Conservation (phyloP, 176 grass and related monocot genomes). For the Alopecurus myosuroides region DNA sequence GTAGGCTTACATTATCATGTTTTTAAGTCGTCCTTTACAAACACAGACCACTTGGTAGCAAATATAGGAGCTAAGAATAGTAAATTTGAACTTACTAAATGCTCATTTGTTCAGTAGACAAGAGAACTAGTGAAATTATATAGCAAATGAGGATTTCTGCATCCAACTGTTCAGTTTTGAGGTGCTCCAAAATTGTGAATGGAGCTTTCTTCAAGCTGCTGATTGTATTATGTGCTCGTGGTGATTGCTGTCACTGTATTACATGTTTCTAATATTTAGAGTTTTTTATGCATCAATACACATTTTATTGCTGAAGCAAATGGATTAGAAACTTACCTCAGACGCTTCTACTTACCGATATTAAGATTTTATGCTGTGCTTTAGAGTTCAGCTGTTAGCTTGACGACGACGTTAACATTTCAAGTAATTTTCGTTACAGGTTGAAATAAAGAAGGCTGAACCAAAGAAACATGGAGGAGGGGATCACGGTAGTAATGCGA, state of each 20-base stretch:
- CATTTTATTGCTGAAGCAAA: background rate
- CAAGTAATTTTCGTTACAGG: constrained; percentile 39
- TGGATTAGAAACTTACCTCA: background rate
- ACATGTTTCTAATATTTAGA: background rate
- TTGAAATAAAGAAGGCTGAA: constrained; percentile 99
- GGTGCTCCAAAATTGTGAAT: background rate
- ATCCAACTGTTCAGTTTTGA: background rate
- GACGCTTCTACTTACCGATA: background rate
- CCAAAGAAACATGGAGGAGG: constrained; percentile 75
- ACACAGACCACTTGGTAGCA: background rate
- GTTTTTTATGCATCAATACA: background rate
- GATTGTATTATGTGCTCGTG: background rate
- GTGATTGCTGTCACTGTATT: background rate
- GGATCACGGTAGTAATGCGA: constrained; percentile 57
- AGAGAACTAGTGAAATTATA: background rate
- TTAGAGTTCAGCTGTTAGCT: background rate
- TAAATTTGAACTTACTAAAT: background rate
- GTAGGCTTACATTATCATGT: background rate
- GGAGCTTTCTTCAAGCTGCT: background rate
- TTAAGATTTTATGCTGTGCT: background rate
- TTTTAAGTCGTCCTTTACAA: background rate
- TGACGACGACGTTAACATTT: background rate
- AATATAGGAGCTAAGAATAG: background rate
- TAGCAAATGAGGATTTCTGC: background rate
- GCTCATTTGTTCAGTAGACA: background rate